Evolutionary conservation across 164 flowering plant species (phyloP).

Genomic region (Magnolia officinalis): DNA sequence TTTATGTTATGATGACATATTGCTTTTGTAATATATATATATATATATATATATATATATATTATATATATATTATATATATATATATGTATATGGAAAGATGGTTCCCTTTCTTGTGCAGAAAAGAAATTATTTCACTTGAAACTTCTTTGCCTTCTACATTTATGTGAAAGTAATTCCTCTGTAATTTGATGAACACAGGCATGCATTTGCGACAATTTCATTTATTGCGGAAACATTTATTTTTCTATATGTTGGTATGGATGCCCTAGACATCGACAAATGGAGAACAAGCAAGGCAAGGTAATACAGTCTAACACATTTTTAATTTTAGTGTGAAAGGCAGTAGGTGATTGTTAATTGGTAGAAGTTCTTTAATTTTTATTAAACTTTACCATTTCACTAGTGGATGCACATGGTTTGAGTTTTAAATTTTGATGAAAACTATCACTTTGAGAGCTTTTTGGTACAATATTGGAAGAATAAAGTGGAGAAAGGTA

Average conservation of each 20-base stretch:
- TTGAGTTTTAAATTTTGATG: neutral
- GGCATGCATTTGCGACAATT: constrained; percentile 87
- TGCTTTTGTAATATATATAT: too few relatives aligned
- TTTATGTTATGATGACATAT: too few relatives aligned
- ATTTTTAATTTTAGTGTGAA: neutral
- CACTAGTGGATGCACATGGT: neutral
- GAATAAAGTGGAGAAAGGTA: neutral
- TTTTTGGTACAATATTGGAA: neutral
- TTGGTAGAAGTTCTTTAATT: too few relatives aligned
- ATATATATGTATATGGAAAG: too few relatives aligned
- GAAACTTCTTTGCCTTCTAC: too few relatives aligned
- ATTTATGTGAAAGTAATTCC: neutral
- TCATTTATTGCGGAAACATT: constrained; percentile 82
- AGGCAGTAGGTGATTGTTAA: neutral
- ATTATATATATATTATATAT: too few relatives aligned
- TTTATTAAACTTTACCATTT: neutral
- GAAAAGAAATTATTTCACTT: neutral
- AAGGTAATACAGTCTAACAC: constrained; percentile 1
- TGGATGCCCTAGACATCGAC: constrained; percentile 93
- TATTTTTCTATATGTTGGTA: constrained; percentile 84
- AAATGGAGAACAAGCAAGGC: constrained; percentile 45
- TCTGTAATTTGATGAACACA: constrained; percentile 17
- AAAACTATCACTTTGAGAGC: neutral
- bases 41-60: too few relatives aligned
- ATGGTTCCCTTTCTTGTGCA: too few relatives aligned